Percentiles rank a stretch among this genome's conserved stretches.
These are phyloP conservation scores for Lipomyces oligophaga DNA, from an alignment of 805 yeast genomes.

Conservation along the genomic window DNA sequence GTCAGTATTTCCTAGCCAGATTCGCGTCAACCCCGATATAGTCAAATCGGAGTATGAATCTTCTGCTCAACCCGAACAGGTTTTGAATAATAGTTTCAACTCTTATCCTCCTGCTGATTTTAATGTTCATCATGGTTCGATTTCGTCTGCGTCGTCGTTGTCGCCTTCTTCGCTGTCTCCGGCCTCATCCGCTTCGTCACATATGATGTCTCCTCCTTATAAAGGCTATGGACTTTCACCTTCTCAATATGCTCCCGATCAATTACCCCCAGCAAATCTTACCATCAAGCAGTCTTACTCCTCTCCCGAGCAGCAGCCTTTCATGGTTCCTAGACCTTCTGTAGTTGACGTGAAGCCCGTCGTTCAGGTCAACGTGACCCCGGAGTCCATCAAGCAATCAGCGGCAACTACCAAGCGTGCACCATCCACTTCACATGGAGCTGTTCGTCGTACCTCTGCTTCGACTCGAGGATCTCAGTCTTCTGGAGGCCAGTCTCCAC, in stretches of 20 bases:
- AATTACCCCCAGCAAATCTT: background rate
- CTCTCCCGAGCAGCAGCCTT: conserved; percentile 1
- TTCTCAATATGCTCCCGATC: background rate
- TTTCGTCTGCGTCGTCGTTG: conserved; percentile 4
- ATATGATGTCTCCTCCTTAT: conserved; percentile 14
- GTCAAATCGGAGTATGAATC: conserved; percentile 7
- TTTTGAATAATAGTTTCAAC: conserved; percentile 2
- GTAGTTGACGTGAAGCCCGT: too few relatives aligned
- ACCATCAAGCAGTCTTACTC: background rate
- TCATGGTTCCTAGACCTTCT: too few relatives aligned
- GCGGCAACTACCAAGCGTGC: conserved; percentile 6
- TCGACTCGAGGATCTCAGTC: background rate
- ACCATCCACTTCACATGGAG: conserved; percentile 10
- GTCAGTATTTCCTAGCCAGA: too few relatives aligned
- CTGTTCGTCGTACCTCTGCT: conserved; percentile 9
- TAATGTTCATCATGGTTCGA: background rate
- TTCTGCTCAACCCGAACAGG: background rate
- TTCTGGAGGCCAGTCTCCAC: conserved; percentile 4
- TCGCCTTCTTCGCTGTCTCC: conserved; percentile 22
- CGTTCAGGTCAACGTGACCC: background rate
- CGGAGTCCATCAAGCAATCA: background rate
- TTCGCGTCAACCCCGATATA: too few relatives aligned
- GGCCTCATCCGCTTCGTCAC: conserved; percentile 16
- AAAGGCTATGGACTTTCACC: conserved; percentile 12
- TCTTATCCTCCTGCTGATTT: conserved; percentile 2